These are phyloP conservation scores for Barnettozyma hawaiiensis DNA, from an alignment of 1,139 yeast genomes.

Conservation along the genomic window DNA sequence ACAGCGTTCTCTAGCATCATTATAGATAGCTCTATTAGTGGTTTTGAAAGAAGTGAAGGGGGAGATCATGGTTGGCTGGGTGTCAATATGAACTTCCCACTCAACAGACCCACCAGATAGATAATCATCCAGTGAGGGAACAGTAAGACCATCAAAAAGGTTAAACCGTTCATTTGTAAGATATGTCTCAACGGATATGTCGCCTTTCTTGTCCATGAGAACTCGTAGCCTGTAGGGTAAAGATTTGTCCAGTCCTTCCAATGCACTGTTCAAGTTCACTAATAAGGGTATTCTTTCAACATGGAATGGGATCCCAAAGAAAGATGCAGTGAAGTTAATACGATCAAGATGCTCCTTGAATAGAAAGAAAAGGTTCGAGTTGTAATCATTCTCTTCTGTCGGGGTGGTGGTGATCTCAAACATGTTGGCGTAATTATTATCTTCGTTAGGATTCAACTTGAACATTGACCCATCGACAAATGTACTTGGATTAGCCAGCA, in stretches of 20 bases:
- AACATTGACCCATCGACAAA: neutral
- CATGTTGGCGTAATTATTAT: neutral
- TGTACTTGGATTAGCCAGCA: conserved; percentile 12
- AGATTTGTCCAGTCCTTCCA: conserved; percentile 26
- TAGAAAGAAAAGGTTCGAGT: conserved; percentile 48
- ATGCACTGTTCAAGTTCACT: conserved; percentile 39
- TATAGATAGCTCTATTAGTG: conserved; percentile 62
- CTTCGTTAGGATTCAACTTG: conserved; percentile 4
- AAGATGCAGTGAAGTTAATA: conserved; percentile 45
- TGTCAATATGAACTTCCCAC: conserved; percentile 63
- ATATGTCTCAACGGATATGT: conserved; percentile 45
- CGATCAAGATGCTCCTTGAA: conserved; percentile 61
- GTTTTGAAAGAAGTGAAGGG: conserved; percentile 90
- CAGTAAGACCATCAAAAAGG: conserved; percentile 39
- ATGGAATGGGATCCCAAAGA: conserved; percentile 46
- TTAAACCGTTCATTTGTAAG: conserved; percentile 35
- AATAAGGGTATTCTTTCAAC: conserved; percentile 41
- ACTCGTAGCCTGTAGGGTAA: conserved; percentile 57
- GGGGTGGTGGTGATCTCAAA: conserved; percentile 24
- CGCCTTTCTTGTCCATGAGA: conserved; percentile 44
- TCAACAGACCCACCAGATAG: conserved; percentile 23
- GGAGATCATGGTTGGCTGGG: conserved; percentile 47
- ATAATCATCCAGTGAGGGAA: conserved; percentile 6
- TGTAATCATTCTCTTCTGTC: conserved; percentile 17
- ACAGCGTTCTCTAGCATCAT: conserved; percentile 48